Evolutionary conservation across 1,284 basidiomycete species (phyloP), one percentile per base, ranked within the genome.

Genomic region (Moesziomyces antarcticus): DNA sequence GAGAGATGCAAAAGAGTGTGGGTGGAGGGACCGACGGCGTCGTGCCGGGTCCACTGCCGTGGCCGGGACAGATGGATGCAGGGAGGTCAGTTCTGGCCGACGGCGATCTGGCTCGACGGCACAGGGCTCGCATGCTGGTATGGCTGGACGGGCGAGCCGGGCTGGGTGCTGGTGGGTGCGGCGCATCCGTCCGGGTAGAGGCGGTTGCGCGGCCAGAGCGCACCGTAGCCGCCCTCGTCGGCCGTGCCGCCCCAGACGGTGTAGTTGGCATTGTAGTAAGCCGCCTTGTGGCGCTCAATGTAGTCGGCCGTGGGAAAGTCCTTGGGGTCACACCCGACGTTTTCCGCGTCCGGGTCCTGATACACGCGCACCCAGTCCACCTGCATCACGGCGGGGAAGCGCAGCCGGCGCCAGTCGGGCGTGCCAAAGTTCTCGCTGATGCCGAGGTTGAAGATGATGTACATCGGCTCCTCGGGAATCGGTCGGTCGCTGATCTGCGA

Each of bases 231-330:
- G 22, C 80, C 80, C 22, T 75, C 53, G 3, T 68, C 70, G 3
- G 53, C 42, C 3, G 65, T 75, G 33, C 72, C 70, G 16, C 80
- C 75, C 82, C 82, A 80, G 14, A 65, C 44, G 3, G 79, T 81
- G 27, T 66, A 60, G 64, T 81, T 81, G 24, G 75, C 43, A 41
- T 80, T 79, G 14, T 53, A 37, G 51, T 80, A 80, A 3, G 78
- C 78, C 21, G 56, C 74, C 3, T 22, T 33, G 56, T 81, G 79
- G 3, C 75, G 57, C 25, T 73, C 44, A 78, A 90, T 89, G 78
- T 89, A 90, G 33, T 85, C 83, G 37, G 84, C 82, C 0, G 89
- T 89, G 9, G 89, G 89, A 80, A 87, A 87, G 68, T 86, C 73
- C 18, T 53, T 51, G 1, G 79, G 79, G 51, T 80, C 78, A 62